These are phyloP conservation scores for Rhodotorula glutinis DNA, from an alignment of 1,284 basidiomycete species.

Conservation along the genomic window DNA sequence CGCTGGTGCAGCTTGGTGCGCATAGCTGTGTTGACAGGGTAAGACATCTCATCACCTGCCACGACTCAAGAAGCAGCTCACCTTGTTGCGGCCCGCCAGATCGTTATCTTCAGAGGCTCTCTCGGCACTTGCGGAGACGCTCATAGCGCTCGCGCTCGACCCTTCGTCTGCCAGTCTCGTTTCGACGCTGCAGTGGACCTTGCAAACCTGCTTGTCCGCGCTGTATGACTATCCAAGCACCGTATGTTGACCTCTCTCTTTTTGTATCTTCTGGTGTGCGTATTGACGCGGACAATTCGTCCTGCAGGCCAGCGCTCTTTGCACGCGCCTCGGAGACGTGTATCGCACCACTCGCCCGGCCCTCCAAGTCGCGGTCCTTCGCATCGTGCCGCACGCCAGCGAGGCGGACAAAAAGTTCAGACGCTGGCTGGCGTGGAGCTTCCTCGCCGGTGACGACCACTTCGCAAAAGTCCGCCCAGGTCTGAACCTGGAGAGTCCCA, in stretches of 20 bases:
- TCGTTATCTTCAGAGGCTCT: not conserved
- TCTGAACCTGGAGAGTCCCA: not conserved
- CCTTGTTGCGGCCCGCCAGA: no score
- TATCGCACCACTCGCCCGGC: constrained; percentile 1
- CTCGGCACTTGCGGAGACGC: not conserved
- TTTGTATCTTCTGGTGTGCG: no score
- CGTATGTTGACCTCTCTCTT: no score
- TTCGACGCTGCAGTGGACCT: not conserved
- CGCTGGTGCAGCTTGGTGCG: constrained; percentile 19
- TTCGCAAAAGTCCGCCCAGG: not conserved
- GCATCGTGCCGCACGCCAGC: constrained; percentile 49
- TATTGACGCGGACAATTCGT: no score
- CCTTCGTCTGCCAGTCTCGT: not conserved
- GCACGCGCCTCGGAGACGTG: not conserved
- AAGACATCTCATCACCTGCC: no score
- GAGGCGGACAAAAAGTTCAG: constrained; percentile 11
- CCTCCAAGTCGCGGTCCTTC: constrained; percentile 15
- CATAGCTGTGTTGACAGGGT: not conserved
- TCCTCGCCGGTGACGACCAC: not conserved
- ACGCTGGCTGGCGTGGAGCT: constrained; percentile 19
- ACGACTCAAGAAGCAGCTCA: no score
- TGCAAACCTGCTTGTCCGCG: no score
- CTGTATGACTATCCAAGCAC: no score
- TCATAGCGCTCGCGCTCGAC: constrained; percentile 19
- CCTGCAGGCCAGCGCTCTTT: constrained; percentile 1